Evolutionary conservation across 176 grass and related monocot genomes (phyloP).

Genomic region (Dactylis glomerata): DNA sequence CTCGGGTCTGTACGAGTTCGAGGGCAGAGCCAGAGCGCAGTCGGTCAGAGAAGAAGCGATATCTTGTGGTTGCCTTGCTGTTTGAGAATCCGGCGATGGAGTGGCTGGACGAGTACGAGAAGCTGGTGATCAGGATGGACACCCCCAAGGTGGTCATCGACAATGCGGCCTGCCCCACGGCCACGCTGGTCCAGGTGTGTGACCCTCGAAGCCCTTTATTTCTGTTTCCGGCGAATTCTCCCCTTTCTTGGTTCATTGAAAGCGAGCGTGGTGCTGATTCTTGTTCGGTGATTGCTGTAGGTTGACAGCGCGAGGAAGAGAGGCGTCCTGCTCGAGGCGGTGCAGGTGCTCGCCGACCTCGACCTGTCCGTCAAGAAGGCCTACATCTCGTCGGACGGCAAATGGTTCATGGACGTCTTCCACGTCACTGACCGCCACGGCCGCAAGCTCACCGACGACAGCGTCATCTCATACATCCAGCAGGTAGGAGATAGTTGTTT

Average conservation of each 20-base stretch:
- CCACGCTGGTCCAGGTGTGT: slow-evolving; percentile 66
- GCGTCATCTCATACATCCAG: no score
- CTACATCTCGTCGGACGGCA: slow-evolving; percentile 88
- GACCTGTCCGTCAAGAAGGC: slow-evolving; percentile 83
- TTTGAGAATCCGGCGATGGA: slow-evolving; percentile 44
- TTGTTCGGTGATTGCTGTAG: not conserved
- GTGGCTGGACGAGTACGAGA: slow-evolving; percentile 96
- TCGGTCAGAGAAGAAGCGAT: not conserved
- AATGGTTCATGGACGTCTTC: slow-evolving; percentile 99
- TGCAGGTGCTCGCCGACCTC: slow-evolving; percentile 88
- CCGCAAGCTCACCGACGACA: no score
- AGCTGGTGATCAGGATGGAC: slow-evolving; percentile 93
- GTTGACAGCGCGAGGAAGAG: slow-evolving; percentile 78
- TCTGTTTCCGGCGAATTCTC: not conserved
- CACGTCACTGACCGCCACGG: slow-evolving; percentile 58
- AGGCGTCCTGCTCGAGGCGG: slow-evolving; percentile 77
- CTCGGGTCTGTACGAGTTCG: not conserved
- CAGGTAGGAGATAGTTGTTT: no score
- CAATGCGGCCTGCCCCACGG: slow-evolving; percentile 79
- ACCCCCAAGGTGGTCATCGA: slow-evolving; percentile 82
- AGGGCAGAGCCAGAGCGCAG: not conserved
- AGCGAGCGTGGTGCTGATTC: not conserved
- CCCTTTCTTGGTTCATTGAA: not conserved
- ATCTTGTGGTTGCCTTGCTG: not conserved
- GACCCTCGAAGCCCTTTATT: no score